Evolutionary conservation across 2,329 filamentous ascomycete species (phyloP).

Genomic region (Lithohypha guttulata): DNA sequence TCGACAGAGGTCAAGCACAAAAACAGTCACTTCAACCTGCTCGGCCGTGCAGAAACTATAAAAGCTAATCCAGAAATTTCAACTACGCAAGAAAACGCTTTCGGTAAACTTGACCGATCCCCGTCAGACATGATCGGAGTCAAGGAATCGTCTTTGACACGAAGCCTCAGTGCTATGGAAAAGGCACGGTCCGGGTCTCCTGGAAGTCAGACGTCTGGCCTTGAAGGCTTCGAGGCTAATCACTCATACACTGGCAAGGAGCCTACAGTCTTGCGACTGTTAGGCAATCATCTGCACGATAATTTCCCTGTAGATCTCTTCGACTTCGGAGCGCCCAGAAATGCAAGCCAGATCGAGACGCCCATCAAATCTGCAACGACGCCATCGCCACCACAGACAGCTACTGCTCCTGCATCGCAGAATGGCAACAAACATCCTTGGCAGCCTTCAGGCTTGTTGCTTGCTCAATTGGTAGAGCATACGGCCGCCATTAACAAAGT

Average conservation of each 20-base stretch:
- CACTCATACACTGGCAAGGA: conserved; percentile 80
- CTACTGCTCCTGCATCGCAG: background rate
- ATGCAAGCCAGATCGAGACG: conserved; percentile 47
- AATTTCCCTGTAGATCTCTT: conserved; percentile 50
- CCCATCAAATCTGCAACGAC: conserved; percentile 45
- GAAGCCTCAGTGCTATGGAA: conserved; percentile 20
- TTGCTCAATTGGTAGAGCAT: conserved; percentile 85
- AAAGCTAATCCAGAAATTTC: conserved; percentile 57
- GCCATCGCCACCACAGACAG: conserved; percentile 25
- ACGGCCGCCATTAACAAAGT: conserved; percentile 71
- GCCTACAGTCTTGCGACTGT: conserved; percentile 48
- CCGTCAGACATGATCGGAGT: conserved; percentile 20
- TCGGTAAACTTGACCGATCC: conserved; percentile 48
- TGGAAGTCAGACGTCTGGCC: conserved; percentile 14
- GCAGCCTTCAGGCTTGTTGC: conserved; percentile 72
- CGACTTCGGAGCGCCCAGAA: conserved; percentile 66
- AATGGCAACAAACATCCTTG: conserved; percentile 48
- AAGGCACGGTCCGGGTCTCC: conserved; percentile 22
- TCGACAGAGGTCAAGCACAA: conserved; percentile 33
- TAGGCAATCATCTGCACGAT: conserved; percentile 73
- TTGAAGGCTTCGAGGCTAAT: conserved; percentile 46
- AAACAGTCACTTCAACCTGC: conserved; percentile 48
- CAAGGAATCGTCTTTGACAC: conserved; percentile 32
- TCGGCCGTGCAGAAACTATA: conserved; percentile 45
- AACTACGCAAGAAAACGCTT: conserved; percentile 52